Base-by-base conservation (phyloP, 805 yeast genomes). In the Ogataea pini region DNA sequence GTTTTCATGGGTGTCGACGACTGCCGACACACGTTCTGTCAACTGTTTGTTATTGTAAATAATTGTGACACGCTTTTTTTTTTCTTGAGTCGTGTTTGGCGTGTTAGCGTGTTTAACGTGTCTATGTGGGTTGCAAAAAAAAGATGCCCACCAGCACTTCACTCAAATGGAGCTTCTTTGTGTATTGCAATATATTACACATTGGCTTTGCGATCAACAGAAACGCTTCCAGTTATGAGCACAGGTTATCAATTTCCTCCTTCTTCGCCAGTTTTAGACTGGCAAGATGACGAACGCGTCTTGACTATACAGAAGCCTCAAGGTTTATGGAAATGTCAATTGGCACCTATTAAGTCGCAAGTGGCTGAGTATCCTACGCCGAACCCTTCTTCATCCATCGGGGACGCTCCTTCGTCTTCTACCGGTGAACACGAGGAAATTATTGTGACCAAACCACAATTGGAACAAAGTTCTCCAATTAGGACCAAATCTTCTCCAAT, bases 301-400 rank as follows among this genome's bases (percentile, higher is more conserved):
- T 16, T n/a, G 43, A 44, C 7, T 32, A 17, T 17, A 22, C 36
- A 7, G 28, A 34, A 14, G 24, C n/a, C 31, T 33, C 37, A 29
- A 24, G n/a, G 4, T 7, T 27, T 19, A 6, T 28, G 39, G 42
- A 25, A 28, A 28, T 36, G 41, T 25, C 27, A 34, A n/a, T 13
- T 25, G 17, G 16, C 37, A 12, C 9, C 34, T 16, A 13, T 17
- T n/a, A 31, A n/a, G 31, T 22, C 41, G n/a, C 42, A 39, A n/a
- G 18, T 24, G 13, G 10, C 19, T 19, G 71, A 71, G 8, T 82
- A 82, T 57, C 88, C 89, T 10, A 85, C 90, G 1, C 92, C 92
- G 17, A 78, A 82, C 55, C 90, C 92, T 0, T 83, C 89, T 1
- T 78, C 83, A 1, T 74, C 80, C 6, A 57, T 70, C 6, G 81